Base-by-base conservation (phyloP, 192 early-diverging fungal species). In the Podochytrium sp. region DNA sequence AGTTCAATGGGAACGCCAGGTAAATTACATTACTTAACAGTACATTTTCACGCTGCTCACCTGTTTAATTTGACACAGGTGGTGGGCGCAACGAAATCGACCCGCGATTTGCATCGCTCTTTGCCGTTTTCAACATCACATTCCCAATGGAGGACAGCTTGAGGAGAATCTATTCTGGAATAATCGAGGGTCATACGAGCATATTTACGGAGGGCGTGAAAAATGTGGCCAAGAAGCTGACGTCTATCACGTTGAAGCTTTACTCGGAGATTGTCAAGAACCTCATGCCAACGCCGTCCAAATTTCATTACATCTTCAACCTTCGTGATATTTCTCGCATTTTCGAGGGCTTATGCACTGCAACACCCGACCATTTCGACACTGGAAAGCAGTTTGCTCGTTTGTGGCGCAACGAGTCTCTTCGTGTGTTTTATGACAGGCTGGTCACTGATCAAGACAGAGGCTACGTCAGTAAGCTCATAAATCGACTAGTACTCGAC, bases 281-380 rank as follows among this genome's bases (percentile, higher is more conserved):
- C 68, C 76, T 87, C 25, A 79, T 86, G 79, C 87, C 87, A 2
- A 89, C 87, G 7, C 87, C 87, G 18, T 80, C 76, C 43, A 89
- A 89, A 63, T 89, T 89, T 76, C 87, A 89, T 65, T 89, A 89
- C 69, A 89, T 89, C 62, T 89, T 89, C 76, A 89, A 89, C 64
- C 72, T 89, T 39, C 79, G 87, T 30, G 87, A 89, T 74, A 89
- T 89, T 53, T 87, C 85, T 18, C 75, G 87, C 12, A 79, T 89
- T 12, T 87, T 87, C 50, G 87, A 89, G 74, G 87, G 87, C 2
- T 37, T 87, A 27, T 83, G 78, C 39, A 66, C 77, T 47, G 81
- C 84, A 7, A 85, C 85, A 1, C 85, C 84, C 16, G 87, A 86
- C 52, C 83, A 88, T 51, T 88, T 88, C 70, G 73, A 77, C 25